These are phyloP conservation scores for Priceomyces fermenticarens DNA, from an alignment of 805 yeast species.

Conservation along the genomic window DNA sequence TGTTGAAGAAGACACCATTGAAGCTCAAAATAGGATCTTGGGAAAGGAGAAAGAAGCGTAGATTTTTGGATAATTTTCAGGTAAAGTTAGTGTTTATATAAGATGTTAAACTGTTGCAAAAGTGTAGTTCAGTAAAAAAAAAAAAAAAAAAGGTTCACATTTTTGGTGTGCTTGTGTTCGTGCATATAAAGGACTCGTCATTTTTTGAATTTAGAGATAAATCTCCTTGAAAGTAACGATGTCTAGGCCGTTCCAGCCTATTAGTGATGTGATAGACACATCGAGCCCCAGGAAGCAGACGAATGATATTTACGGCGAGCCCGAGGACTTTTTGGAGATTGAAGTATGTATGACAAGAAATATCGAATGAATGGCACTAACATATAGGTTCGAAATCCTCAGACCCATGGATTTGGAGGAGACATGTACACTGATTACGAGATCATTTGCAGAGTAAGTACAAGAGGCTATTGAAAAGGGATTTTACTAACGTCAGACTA, in stretches of 20 bases:
- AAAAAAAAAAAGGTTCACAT: no score
- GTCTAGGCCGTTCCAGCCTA: constrained; percentile 43
- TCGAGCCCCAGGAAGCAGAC: constrained; percentile 53
- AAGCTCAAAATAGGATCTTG: constrained; percentile 46
- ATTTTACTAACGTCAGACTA: constrained; percentile 44
- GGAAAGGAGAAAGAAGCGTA: constrained; percentile 26
- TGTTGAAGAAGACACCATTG: constrained; percentile 53
- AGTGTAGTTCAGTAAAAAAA: no score
- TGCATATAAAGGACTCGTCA: no score
- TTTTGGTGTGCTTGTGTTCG: no score
- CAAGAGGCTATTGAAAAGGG: constrained; percentile 9
- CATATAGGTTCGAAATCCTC: constrained; percentile 58
- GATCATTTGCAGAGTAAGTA: constrained; percentile 61
- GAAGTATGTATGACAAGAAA: constrained; percentile 50
- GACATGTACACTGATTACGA: constrained; percentile 90
- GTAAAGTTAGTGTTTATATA: no score
- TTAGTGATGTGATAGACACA: constrained; percentile 37
- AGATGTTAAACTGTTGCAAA: no score
- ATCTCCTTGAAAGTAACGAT: constrained; percentile 9
- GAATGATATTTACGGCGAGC: constrained; percentile 87
- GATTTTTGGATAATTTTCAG: no score
- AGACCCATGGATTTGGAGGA: constrained; percentile 64
- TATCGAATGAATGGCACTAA: constrained; percentile 13
- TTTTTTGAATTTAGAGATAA: no score
- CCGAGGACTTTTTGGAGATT: constrained; percentile 89